A percentile compares a stretch with the other conserved stretches of the same genome.
Evolutionary conservation across 768 basidiomycete genomes (phyloP).

Genomic region (Gloeostereum incarnatum): DNA sequence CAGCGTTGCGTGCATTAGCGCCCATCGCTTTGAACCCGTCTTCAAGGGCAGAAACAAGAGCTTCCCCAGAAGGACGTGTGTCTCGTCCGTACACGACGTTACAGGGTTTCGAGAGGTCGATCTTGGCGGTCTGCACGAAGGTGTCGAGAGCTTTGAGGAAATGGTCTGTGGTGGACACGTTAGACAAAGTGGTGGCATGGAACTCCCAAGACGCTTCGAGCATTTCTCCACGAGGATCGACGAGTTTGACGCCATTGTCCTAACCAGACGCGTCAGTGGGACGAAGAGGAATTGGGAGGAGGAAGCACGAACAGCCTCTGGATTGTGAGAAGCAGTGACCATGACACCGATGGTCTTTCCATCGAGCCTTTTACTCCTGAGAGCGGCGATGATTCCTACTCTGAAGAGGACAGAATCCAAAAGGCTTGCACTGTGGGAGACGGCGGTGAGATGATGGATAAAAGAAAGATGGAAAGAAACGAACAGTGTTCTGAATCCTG

Average conservation of each 20-base stretch:
- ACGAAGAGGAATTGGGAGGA: constrained; percentile 1
- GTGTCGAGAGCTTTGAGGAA: constrained; percentile 56
- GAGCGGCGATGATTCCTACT: constrained; percentile 81
- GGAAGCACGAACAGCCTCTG: constrained; percentile 65
- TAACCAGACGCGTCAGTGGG: constrained; percentile 20
- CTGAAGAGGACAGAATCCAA: constrained; percentile 93
- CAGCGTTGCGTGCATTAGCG: constrained; percentile 63
- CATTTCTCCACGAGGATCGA: constrained; percentile 98
- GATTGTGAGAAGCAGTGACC: constrained; percentile 99
- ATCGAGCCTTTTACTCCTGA: constrained; percentile 86
- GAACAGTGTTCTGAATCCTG: constrained; percentile 88
- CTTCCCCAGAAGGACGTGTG: constrained; percentile 81
- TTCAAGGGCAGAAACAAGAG: constrained; percentile 67
- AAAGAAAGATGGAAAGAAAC: constrained; percentile 18
- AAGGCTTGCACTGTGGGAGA: constrained; percentile 41
- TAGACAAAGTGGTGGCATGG: constrained; percentile 81
- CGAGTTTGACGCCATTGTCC: constrained; percentile 99
- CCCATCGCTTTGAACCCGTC: constrained; percentile 75
- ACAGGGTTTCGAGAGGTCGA: constrained; percentile 73
- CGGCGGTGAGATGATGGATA: constrained; percentile 5
- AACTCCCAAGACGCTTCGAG: constrained; percentile 87
- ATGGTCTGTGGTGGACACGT: constrained; percentile 67
- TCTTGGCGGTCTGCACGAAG: constrained; percentile 55
- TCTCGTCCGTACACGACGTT: constrained; percentile 88
- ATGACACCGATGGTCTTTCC: constrained; percentile 94